Percentiles rank a stretch among this genome's conserved stretches.
These are phyloP conservation scores for Candida sakaeoensis DNA, from an alignment of 805 yeast species.

Conservation along the genomic window DNA sequence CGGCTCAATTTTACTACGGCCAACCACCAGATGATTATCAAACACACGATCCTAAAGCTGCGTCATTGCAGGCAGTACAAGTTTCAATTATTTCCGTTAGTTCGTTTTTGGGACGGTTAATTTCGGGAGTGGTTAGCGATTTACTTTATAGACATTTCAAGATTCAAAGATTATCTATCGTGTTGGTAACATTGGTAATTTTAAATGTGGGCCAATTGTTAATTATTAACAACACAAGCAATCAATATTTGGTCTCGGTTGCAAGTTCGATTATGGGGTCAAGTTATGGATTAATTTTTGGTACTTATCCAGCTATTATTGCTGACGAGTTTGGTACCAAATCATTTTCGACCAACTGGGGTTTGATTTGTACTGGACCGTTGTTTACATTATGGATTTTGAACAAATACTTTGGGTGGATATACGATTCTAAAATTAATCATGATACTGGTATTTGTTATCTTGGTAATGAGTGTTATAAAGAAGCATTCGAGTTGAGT, in stretches of 20 bases:
- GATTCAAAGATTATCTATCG: conserved; percentile 65
- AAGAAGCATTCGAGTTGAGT: conserved; percentile 33
- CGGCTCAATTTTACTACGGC: conserved; percentile 35
- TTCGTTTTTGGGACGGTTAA: conserved; percentile 61
- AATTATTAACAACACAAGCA: conserved; percentile 23
- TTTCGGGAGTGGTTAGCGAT: conserved; percentile 67
- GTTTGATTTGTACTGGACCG: conserved; percentile 70
- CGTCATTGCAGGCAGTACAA: conserved; percentile 62
- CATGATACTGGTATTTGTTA: conserved; percentile 38
- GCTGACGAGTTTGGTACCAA: conserved; percentile 70
- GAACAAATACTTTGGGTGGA: conserved; percentile 52
- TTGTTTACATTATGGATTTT: conserved; percentile 50
- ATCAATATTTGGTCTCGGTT: conserved; percentile 35
- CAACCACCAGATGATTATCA: conserved; percentile 1
- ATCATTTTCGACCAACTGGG: conserved; percentile 74
- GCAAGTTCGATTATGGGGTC: conserved; percentile 58
- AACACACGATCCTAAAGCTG: conserved; percentile 17
- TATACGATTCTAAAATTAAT: conserved; percentile 45
- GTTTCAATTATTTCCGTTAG: conserved; percentile 64
- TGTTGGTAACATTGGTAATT: conserved; percentile 40
- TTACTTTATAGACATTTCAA: conserved; percentile 46
- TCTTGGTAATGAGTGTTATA: conserved; percentile 35
- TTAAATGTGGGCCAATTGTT: conserved; percentile 36
- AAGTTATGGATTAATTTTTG: conserved; percentile 69
- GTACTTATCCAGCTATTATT: conserved; percentile 70